These are phyloP conservation scores for Fusarium vanettenii DNA, from an alignment of 2,329 filamentous ascomycete genomes.

Conservation along the genomic window DNA sequence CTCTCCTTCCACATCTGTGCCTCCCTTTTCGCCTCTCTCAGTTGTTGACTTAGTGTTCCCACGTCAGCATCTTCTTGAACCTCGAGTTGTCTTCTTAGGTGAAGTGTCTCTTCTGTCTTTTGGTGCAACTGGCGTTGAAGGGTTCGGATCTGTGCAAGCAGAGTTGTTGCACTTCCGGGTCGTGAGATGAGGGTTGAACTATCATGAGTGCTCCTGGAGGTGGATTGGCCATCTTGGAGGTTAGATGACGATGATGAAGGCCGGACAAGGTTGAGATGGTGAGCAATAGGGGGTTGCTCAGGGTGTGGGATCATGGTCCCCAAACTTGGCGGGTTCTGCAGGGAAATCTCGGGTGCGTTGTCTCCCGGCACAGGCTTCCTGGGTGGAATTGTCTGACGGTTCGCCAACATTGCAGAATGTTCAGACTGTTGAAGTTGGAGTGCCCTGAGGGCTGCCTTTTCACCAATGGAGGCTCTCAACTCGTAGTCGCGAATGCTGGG, in stretches of 20 bases:
- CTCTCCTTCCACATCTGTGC: conserved; percentile 62
- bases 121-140: conserved; percentile 60
- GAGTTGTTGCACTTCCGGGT: conserved; percentile 46
- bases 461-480: conserved; percentile 26
- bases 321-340: conserved; percentile 44
- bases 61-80: conserved; percentile 56
- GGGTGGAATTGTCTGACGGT: conserved; percentile 5
- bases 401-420: neutral
- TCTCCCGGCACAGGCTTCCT: conserved; percentile 18
- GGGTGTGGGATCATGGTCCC: conserved; percentile 53
- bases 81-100: conserved; percentile 60
- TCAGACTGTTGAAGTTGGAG: conserved; percentile 21
- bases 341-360: conserved; percentile 3
- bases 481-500: neutral
- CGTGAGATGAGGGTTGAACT: conserved; percentile 31
- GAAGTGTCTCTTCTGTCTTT: conserved; percentile 58
- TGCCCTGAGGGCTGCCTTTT: conserved; percentile 31
- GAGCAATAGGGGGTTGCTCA: conserved; percentile 53
- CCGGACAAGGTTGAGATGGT: conserved; percentile 50
- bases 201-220: neutral
- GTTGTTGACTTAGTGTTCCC: conserved; percentile 60
- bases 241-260: conserved; percentile 48
- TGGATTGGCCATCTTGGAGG: neutral
- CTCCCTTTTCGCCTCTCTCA: conserved; percentile 53
- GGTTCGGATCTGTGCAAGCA: conserved; percentile 61